phyloP scores from a whole-genome alignment of 805 yeast genomes.

The Komagataella kurtzmanii region DNA sequence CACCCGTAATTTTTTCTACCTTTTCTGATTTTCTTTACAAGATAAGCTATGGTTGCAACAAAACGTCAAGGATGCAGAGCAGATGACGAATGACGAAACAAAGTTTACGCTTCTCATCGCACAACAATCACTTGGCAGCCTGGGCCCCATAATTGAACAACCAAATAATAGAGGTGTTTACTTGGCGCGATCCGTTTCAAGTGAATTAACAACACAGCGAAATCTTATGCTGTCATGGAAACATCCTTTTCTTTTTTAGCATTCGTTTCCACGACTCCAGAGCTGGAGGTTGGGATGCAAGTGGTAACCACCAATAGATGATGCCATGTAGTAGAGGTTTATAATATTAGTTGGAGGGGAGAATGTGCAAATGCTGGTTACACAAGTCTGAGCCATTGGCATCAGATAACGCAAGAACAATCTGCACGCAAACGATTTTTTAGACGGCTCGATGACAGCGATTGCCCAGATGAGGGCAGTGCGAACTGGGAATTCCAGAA shows the following conservation, averaged over 20 bases:
- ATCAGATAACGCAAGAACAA: not conserved
- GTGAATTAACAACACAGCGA: not conserved
- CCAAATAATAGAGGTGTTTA: not conserved
- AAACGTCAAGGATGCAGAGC: not conserved
- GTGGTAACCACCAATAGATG: not conserved
- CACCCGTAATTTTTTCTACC: not conserved
- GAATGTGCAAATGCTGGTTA: not conserved
- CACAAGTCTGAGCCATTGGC: not conserved
- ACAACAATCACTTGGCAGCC: not conserved
- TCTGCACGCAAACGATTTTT: not conserved
- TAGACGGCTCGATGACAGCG: not conserved
- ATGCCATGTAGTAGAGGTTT: not conserved
- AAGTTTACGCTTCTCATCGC: not conserved
- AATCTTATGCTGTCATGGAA: not conserved
- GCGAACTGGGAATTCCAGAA: not conserved
- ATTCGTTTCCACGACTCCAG: not conserved
- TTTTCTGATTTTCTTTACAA: not conserved
- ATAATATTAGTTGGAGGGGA: not conserved
- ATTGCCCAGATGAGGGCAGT: not conserved
- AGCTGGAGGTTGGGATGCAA: not conserved
- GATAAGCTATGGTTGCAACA: not conserved
- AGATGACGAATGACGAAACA: not conserved
- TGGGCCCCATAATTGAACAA: not conserved
- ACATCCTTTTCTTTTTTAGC: not conserved
- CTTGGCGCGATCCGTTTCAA: not conserved